Conservation (phyloP, 495 filamentous ascomycete species). For the Viridothelium virens region DNA sequence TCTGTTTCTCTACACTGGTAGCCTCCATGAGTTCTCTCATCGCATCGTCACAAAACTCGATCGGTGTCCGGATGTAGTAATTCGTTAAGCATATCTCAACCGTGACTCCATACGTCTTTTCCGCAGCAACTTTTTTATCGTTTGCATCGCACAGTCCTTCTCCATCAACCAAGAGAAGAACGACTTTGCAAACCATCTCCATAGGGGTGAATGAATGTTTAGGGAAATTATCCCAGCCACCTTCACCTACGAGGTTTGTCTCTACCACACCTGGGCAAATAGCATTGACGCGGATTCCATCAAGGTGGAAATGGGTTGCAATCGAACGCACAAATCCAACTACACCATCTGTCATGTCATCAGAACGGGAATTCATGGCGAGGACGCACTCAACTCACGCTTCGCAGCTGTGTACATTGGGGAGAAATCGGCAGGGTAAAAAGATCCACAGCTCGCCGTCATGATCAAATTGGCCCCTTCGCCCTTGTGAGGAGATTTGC, state of each 20-base stretch:
- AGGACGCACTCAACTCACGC: neutral
- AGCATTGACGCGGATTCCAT: conserved; percentile 28
- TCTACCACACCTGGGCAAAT: conserved; percentile 30
- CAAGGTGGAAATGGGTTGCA: conserved; percentile 19
- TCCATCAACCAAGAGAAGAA: conserved; percentile 29
- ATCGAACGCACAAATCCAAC: conserved; percentile 28
- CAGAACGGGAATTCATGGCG: neutral
- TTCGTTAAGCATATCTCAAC: conserved; percentile 30
- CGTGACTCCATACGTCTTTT: conserved; percentile 21
- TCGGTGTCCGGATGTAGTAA: conserved; percentile 25
- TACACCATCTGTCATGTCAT: conserved; percentile 16
- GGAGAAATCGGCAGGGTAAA: conserved; percentile 27
- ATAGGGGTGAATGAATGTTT: conserved; percentile 28
- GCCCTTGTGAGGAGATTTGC: conserved; percentile 18
- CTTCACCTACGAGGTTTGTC: conserved; percentile 28
- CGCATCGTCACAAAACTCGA: conserved; percentile 25
- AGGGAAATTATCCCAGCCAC: conserved; percentile 27
- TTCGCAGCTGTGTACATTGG: conserved; percentile 31
- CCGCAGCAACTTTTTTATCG: conserved; percentile 15
- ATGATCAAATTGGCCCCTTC: conserved; percentile 25
- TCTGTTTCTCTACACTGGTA: conserved; percentile 20
- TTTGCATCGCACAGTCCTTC: conserved; percentile 20
- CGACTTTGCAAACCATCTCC: conserved; percentile 26
- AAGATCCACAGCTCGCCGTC: conserved; percentile 30
- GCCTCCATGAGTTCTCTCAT: conserved; percentile 29